A percentile compares a stretch with the other conserved stretches of the same genome.
Evolutionary conservation across 352 stramenopile species (phyloP).

Genomic region (Phytophthora chlamydospora): DNA sequence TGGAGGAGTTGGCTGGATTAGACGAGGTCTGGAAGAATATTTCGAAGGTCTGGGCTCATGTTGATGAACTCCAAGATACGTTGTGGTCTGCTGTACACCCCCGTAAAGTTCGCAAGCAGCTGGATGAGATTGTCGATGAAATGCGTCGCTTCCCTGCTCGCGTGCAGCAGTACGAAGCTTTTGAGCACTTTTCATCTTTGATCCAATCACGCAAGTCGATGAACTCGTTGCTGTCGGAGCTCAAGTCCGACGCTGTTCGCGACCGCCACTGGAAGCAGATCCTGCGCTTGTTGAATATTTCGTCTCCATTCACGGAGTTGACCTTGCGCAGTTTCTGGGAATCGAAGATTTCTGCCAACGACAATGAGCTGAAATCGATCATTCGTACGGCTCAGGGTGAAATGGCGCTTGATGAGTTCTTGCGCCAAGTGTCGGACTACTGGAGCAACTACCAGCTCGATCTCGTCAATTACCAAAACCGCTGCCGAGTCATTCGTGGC

Average conservation of each 20-base stretch:
- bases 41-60: constrained; percentile 81
- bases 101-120: constrained; percentile 94
- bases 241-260: constrained; percentile 99
- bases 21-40: constrained; percentile 98
- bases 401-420: constrained; percentile 99
- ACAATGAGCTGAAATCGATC: constrained; percentile 97
- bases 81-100: constrained; percentile 94
- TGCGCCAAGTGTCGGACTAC: constrained; percentile 94
- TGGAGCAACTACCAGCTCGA: constrained; percentile 93
- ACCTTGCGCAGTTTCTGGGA: constrained; percentile 98
- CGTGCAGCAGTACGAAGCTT: constrained; percentile 98
- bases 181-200: constrained; percentile 93
- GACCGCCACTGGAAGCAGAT: constrained; percentile 99
- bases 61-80: constrained; percentile 95
- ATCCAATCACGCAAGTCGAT: constrained; percentile 95
- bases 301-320: constrained; percentile 93
- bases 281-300: constrained; percentile 94
- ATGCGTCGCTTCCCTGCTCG: constrained; percentile 95
- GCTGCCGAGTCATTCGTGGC: constrained; percentile 97
- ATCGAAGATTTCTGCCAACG: constrained; percentile 90
- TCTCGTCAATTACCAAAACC: constrained; percentile 93
- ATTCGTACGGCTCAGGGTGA: constrained; percentile 98
- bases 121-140: constrained; percentile 97
- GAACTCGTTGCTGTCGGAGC: constrained; percentile 95
- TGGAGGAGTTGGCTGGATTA: constrained; percentile 95